Percentiles rank a stretch among this genome's conserved stretches.
These are phyloP conservation scores for Mycena latifolia DNA, from an alignment of 768 basidiomycete species.

Conservation along the genomic window DNA sequence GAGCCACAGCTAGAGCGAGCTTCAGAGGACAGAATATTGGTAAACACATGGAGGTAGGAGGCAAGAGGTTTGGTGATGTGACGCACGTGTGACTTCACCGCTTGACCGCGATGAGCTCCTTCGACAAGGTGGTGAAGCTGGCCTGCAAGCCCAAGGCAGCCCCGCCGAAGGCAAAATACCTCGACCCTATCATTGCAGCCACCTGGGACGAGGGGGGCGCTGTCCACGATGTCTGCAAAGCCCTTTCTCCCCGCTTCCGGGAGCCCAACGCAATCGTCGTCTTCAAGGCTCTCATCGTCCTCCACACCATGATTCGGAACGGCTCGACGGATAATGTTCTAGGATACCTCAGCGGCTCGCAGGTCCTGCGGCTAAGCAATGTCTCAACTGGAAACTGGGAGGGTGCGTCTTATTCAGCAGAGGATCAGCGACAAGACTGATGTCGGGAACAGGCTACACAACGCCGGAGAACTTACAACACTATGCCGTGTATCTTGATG, in stretches of 20 bases:
- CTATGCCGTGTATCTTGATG: slow-evolving; percentile 91
- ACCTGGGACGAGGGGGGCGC: slow-evolving; percentile 98
- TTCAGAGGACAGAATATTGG: too few relatives aligned
- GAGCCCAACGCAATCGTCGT: slow-evolving; percentile 96
- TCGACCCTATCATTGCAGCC: slow-evolving; percentile 95
- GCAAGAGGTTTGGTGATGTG: too few relatives aligned
- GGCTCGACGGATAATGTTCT: slow-evolving; percentile 97
- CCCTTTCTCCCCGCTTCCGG: slow-evolving; percentile 84
- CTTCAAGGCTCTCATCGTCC: slow-evolving; percentile 96
- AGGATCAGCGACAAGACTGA: background rate
- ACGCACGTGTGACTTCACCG: slow-evolving; percentile 6
- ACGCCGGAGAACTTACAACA: slow-evolving; percentile 88
- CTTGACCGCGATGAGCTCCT: slow-evolving; percentile 44
- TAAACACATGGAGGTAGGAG: too few relatives aligned
- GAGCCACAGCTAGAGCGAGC: too few relatives aligned
- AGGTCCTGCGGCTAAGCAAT: slow-evolving; percentile 85
- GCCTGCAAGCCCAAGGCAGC: slow-evolving; percentile 98
- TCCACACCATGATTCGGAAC: slow-evolving; percentile 97
- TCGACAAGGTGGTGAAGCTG: slow-evolving; percentile 93
- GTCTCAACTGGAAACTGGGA: slow-evolving; percentile 90
- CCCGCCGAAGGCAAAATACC: slow-evolving; percentile 97
- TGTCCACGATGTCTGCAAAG: slow-evolving; percentile 92
- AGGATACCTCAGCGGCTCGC: slow-evolving; percentile 82
- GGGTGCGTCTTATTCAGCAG: slow-evolving; percentile 59
- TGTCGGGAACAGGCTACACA: slow-evolving; percentile 71